These are phyloP conservation scores for Nitzschia sp. DNA, from an alignment of 108 stramenopile species.

Conservation along the genomic window DNA sequence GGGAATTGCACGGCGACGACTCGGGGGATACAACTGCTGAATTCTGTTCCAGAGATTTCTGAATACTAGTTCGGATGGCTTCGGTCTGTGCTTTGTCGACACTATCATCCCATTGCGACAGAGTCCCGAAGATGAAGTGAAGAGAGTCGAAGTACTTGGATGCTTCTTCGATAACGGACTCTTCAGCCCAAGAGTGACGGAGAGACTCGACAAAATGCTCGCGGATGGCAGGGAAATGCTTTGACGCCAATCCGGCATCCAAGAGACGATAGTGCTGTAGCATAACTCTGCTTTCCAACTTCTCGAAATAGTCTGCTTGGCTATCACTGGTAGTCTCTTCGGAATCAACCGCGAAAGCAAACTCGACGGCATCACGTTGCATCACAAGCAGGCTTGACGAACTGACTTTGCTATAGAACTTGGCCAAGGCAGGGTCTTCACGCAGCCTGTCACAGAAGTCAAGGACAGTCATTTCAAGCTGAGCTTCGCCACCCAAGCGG, in stretches of 20 bases:
- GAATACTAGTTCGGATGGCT: neutral
- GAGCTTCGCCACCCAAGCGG: neutral
- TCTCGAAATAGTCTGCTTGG: neutral
- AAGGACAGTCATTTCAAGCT: slow-evolving; percentile 1
- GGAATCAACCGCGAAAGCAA: neutral
- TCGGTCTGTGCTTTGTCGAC: neutral
- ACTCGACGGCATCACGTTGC: neutral
- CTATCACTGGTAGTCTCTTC: neutral
- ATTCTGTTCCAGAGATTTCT: neutral
- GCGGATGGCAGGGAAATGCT: neutral
- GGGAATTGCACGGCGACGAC: neutral
- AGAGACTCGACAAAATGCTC: neutral
- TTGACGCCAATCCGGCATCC: neutral
- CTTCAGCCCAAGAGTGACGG: slow-evolving; percentile 3
- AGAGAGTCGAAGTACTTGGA: slow-evolving; percentile 1
- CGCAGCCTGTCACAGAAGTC: neutral
- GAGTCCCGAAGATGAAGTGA: neutral
- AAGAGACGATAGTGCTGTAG: slow-evolving; percentile 1
- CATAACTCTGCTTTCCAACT: neutral
- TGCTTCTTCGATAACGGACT: neutral
- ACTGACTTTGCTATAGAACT: neutral
- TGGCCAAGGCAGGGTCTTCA: neutral
- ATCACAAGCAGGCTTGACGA: neutral
- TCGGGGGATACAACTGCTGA: neutral
- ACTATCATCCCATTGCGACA: neutral